These are phyloP conservation scores for Colletotrichum zoysiae DNA, from an alignment of 2,329 filamentous ascomycete genomes.

Conservation along the genomic window DNA sequence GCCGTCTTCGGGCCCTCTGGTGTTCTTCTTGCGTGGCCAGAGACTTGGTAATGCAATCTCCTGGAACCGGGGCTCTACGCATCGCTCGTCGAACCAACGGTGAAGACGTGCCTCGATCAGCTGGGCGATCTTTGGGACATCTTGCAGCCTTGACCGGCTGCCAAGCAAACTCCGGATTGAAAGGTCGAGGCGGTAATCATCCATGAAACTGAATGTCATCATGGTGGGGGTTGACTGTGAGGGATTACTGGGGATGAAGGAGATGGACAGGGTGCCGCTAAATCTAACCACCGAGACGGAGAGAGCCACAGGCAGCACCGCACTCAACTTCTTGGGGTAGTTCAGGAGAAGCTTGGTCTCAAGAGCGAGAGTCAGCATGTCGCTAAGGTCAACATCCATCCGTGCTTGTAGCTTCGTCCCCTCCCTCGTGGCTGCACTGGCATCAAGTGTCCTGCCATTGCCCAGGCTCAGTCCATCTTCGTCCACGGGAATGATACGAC, in stretches of 20 bases:
- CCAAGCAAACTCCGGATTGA: constrained; percentile 84
- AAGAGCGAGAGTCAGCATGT: constrained; percentile 93
- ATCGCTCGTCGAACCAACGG: constrained; percentile 89
- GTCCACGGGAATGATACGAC: constrained; percentile 91
- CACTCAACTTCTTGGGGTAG: constrained; percentile 90
- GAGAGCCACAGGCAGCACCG: constrained; percentile 90
- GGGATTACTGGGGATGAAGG: constrained; percentile 84
- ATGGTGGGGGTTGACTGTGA: constrained; percentile 82
- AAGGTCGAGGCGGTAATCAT: constrained; percentile 88
- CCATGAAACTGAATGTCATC: constrained; percentile 93
- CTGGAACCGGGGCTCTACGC: constrained; percentile 87
- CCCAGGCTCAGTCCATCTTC: constrained; percentile 77
- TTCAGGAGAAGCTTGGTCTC: constrained; percentile 96
- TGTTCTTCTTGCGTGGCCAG: constrained; percentile 89
- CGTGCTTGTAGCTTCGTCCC: constrained; percentile 88
- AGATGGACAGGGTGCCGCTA: constrained; percentile 92
- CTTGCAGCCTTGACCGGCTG: constrained; percentile 82
- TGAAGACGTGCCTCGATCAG: constrained; percentile 84
- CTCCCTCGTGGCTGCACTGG: constrained; percentile 65
- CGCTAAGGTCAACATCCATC: constrained; percentile 97
- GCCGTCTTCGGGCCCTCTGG: constrained; percentile 76
- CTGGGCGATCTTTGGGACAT: constrained; percentile 90
- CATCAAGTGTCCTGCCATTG: constrained; percentile 63
- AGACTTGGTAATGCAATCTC: constrained; percentile 86
- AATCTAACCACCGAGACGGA: constrained; percentile 94